Conservation (phyloP, 805 yeast species). For the Hermanozyma aechmeae region DNA sequence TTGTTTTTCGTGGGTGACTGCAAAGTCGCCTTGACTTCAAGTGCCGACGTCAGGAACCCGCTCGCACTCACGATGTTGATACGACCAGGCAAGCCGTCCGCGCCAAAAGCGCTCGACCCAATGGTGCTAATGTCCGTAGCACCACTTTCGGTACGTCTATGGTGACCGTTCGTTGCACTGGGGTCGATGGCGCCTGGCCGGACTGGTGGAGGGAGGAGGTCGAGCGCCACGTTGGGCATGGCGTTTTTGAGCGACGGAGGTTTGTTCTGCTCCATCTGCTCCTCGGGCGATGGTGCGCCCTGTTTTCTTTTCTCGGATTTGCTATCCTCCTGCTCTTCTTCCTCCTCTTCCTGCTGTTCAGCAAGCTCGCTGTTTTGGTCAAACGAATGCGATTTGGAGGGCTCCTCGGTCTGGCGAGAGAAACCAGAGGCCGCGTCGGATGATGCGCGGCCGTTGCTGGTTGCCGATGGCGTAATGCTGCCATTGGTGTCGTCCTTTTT, state of each 20-base stretch:
- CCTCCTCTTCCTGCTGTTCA: neutral
- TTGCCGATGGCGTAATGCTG: no score
- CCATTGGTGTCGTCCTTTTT: constrained; percentile 8
- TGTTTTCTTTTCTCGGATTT: constrained; percentile 3
- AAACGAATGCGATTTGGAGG: neutral
- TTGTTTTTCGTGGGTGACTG: constrained; percentile 39
- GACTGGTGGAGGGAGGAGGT: constrained; percentile 30
- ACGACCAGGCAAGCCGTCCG: constrained; percentile 43
- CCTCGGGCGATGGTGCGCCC: constrained; percentile 9
- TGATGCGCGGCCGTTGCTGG: no score
- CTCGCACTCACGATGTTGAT: constrained; percentile 41
- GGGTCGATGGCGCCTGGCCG: constrained; percentile 18
- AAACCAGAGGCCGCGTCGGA: constrained; percentile 1
- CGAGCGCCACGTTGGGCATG: constrained; percentile 23
- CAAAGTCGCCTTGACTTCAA: constrained; percentile 48
- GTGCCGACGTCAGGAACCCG: constrained; percentile 24
- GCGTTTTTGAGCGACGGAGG: constrained; percentile 12
- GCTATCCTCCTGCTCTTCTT: neutral
- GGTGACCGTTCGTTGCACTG: constrained; percentile 12
- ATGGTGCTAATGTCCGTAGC: constrained; percentile 26
- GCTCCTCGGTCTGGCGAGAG: constrained; percentile 1
- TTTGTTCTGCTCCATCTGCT: constrained; percentile 6
- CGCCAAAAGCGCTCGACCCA: constrained; percentile 24
- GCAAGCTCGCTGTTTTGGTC: neutral
- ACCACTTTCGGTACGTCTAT: constrained; percentile 11